phyloP scores from a whole-genome alignment of 768 basidiomycete species.

The Cantharellus cinnabarinus region DNA sequence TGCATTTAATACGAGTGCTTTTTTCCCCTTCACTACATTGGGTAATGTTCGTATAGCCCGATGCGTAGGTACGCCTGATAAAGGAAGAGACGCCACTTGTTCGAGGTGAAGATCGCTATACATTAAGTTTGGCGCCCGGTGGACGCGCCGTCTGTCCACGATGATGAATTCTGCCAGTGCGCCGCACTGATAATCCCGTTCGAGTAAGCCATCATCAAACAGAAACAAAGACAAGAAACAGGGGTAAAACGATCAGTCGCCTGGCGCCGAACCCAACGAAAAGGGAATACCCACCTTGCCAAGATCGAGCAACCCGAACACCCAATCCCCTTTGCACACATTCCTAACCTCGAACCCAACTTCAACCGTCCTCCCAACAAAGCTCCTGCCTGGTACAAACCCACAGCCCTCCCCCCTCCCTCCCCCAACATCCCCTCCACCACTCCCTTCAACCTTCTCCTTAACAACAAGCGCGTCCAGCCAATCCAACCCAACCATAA shows the following conservation, averaged over 20 bases:
- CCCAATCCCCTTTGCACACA: slow-evolving; percentile 64
- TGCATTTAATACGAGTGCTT: slow-evolving; percentile 46
- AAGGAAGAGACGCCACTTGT: slow-evolving; percentile 61
- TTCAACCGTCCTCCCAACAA: slow-evolving; percentile 67
- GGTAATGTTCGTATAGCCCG: slow-evolving; percentile 56
- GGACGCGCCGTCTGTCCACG: slow-evolving; percentile 56
- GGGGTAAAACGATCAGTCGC: not conserved
- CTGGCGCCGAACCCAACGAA: slow-evolving; percentile 1
- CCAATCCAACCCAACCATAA: slow-evolving; percentile 68
- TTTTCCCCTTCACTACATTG: slow-evolving; percentile 17
- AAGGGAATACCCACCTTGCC: slow-evolving; percentile 38
- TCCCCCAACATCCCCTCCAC: not conserved
- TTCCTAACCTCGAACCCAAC: slow-evolving; percentile 62
- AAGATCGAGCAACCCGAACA: slow-evolving; percentile 59
- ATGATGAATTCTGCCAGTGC: slow-evolving; percentile 79
- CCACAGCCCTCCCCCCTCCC: slow-evolving; percentile 22
- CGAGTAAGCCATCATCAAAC: not conserved
- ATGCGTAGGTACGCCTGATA: slow-evolving; percentile 63
- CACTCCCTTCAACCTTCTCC: slow-evolving; percentile 16
- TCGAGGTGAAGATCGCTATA: slow-evolving; percentile 28
- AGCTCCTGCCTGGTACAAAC: slow-evolving; percentile 71
- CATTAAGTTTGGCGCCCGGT: slow-evolving; percentile 45
- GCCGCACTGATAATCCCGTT: slow-evolving; percentile 34
- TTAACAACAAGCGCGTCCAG: slow-evolving; percentile 50
- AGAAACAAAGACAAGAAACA: slow-evolving; percentile 4